Conservation (phyloP, 148 eudicot species). For the Vaccinium corymbosum region DNA sequence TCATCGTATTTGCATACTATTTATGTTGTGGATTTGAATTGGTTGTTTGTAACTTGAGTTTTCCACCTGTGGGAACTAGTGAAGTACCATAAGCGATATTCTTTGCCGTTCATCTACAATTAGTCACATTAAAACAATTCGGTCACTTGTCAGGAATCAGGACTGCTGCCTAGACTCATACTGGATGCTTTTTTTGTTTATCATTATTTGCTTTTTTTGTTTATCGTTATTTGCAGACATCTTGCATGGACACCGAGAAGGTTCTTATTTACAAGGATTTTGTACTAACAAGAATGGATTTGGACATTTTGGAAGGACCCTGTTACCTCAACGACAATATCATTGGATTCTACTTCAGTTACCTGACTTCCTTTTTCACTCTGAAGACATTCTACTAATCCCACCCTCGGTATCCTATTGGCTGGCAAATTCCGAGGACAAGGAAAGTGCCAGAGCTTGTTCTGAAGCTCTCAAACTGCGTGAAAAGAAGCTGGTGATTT, state of each 20-base stretch:
- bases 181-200: not conserved
- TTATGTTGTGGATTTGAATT: not conserved
- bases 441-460: not conserved
- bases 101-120: not conserved
- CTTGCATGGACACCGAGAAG: not conserved
- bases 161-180: not conserved
- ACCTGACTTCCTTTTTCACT: not conserved
- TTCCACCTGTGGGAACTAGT: not conserved
- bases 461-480: slow-evolving; percentile 16
- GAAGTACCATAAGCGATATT: not conserved
- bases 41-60: not conserved
- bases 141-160: not conserved
- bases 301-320: not conserved
- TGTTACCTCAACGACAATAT: not conserved
- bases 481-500: slow-evolving; percentile 14
- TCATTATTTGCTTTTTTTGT: not conserved
- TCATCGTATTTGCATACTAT: not conserved
- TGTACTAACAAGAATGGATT: not conserved
- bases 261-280: not conserved
- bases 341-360: slow-evolving; percentile 2
- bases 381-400: not conserved
- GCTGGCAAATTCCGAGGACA: not conserved
- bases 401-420: not conserved
- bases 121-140: not conserved
- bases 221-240: not conserved